phyloP scores from a whole-genome alignment of 1,139 yeast genomes.

The Blastobotrys illinoisensis region DNA sequence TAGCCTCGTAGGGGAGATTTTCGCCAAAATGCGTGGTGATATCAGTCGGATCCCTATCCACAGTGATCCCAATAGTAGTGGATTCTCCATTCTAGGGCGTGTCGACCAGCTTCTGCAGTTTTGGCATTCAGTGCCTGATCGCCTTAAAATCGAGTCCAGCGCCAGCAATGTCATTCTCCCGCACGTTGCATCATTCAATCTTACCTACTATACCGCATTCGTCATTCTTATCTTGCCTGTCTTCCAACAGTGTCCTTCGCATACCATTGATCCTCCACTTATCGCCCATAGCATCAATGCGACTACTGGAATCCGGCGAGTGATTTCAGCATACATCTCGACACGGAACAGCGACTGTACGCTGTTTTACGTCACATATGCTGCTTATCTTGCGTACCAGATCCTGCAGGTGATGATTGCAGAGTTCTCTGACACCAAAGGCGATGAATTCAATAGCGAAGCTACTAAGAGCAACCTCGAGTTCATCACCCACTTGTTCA shows the following conservation, averaged over 20 bases:
- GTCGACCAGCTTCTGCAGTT: conserved; percentile 6
- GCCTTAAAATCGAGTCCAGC: not conserved
- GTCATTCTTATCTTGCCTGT: conserved; percentile 5
- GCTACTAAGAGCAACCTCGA: conserved; percentile 1
- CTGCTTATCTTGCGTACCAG: conserved; percentile 8
- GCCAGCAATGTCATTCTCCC: not conserved
- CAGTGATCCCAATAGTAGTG: not conserved
- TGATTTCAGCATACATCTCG: conserved; percentile 1
- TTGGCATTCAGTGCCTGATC: conserved; percentile 3
- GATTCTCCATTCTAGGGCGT: not conserved
- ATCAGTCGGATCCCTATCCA: conserved; percentile 1
- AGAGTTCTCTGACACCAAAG: conserved; percentile 2
- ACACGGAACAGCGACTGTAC: conserved; percentile 1
- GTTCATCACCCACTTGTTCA: conserved; percentile 4
- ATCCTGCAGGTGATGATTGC: conserved; percentile 6
- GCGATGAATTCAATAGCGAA: conserved; percentile 1
- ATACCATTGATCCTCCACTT: not conserved
- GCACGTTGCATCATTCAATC: conserved; percentile 6
- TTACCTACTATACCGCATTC: conserved; percentile 5
- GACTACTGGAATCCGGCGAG: not conserved
- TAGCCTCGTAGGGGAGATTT: not conserved
- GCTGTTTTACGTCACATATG: conserved; percentile 4
- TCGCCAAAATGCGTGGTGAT: conserved; percentile 2
- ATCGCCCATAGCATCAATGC: conserved; percentile 4
- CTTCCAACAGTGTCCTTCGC: conserved; percentile 5